Evolutionary conservation across 129 eudicot genomes (phyloP), one percentile per base, ranked within the genome.

Genomic region (Heracleum sosnowskyi): DNA sequence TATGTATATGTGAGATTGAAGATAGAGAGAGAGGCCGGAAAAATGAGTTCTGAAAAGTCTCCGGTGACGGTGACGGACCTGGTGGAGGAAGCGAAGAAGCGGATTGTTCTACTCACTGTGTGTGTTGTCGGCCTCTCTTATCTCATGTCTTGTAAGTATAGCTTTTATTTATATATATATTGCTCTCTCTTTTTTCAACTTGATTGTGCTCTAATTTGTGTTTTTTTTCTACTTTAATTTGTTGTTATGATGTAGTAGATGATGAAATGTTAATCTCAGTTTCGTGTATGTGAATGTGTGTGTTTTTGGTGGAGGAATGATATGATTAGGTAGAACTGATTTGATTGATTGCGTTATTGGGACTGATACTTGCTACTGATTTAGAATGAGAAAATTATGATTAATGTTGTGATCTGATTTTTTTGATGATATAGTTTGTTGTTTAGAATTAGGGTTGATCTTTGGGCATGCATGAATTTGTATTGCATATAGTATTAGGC

Each of bases 81-180:
- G 17, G 83, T 92, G 26, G 99, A 95, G 73, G 99, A 95, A 85
- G 97, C 96, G 0, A 92, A 95, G 85, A 95, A 92, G 83, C 90
- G 99, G 84, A 81, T 90, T 86, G 95, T 95, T 68, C 74, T 95
- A 22, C 86, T 95, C 80, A 79, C 76, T 71, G 80, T 92, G 36
- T 90, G 94, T 77, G 97, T 82, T 57, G 89, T 92, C 57, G 99
- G 97, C 74, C 84, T 95, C 11, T 95, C 99, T 11, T 95, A 95
- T 84, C 92, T 95, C 60, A 92, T 95, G 99, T 92, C 97, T 26
- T 78, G 99, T 95, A 80, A 92, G 99, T 90, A 42, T 78, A 16
- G 31, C n/a, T 12, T 46, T 64, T 37, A 37, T 37, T 5, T 37
- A 37, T 37, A 37, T 37, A 7, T 37, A 37, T 37, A 37, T 37